Evolutionary conservation across 2,329 filamentous ascomycete genomes (phyloP).

Genomic region (Pyrenophora graminea): DNA sequence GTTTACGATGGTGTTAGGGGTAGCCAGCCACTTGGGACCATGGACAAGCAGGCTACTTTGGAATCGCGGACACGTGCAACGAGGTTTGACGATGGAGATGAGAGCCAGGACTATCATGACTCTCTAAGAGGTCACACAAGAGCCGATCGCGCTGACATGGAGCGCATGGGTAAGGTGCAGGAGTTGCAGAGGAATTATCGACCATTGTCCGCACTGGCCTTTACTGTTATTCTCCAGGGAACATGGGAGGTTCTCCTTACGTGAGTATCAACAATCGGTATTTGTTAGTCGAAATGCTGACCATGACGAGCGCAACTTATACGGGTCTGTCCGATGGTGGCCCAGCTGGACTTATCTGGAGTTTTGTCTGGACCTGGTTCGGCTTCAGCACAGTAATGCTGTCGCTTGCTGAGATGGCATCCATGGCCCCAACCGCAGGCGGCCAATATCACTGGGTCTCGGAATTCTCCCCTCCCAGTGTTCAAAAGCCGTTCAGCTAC

Average conservation of each 20-base stretch:
- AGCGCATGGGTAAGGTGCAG: constrained; percentile 42
- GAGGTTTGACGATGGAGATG: constrained; percentile 24
- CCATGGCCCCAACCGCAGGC: constrained; percentile 42
- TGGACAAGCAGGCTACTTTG: constrained; percentile 13
- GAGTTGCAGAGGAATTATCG: constrained; percentile 43
- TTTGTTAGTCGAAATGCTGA: constrained; percentile 1
- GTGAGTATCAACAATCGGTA: constrained; percentile 11
- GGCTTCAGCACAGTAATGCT: constrained; percentile 40
- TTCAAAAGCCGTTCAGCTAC: constrained; percentile 36
- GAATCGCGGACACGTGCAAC: constrained; percentile 8
- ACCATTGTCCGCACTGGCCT: constrained; percentile 38
- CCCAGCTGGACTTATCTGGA: constrained; percentile 41
- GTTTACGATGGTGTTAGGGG: constrained; percentile 13
- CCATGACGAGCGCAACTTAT: constrained; percentile 26
- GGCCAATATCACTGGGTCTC: constrained; percentile 46
- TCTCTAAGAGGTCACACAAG: constrained; percentile 34
- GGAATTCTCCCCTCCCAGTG: constrained; percentile 36
- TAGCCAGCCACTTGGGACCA: constrained; percentile 10
- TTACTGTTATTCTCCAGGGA: constrained; percentile 41
- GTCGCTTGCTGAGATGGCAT: constrained; percentile 43
- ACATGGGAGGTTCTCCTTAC: constrained; percentile 43
- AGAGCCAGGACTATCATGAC: constrained; percentile 33
- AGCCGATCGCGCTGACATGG: constrained; percentile 38
- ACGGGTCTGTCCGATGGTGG: constrained; percentile 40
- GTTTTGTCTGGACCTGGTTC: constrained; percentile 42